Percentiles rank a stretch among this genome's conserved stretches.
Evolutionary conservation across 495 filamentous ascomycete species (phyloP).

Genomic region (Astrothelium subdiscretum): DNA sequence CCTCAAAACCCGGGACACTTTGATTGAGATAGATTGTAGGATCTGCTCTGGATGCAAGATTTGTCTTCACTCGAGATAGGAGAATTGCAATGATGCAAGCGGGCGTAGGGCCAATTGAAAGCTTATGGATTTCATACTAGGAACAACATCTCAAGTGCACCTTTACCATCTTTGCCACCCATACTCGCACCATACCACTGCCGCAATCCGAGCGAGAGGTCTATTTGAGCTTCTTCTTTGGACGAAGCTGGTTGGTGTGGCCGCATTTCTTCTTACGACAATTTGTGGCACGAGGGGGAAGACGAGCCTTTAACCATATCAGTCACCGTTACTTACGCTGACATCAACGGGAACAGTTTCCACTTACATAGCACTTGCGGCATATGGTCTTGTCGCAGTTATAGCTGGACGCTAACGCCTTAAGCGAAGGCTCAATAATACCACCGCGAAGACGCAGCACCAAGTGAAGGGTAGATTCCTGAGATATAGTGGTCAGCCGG

Average conservation of each 20-base stretch:
- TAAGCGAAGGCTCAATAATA: slow-evolving; percentile 98
- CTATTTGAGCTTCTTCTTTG: slow-evolving; percentile 99
- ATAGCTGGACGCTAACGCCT: slow-evolving; percentile 96
- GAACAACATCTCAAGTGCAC: background rate
- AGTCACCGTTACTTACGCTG: background rate
- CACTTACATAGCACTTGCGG: slow-evolving; percentile 96
- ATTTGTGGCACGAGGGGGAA: slow-evolving; percentile 97
- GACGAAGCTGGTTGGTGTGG: slow-evolving; percentile 98
- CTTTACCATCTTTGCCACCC: background rate
- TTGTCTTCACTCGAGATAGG: too few species aligned
- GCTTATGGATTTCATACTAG: background rate
- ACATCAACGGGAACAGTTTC: background rate
- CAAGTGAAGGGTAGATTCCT: slow-evolving; percentile 98
- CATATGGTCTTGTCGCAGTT: slow-evolving; percentile 99
- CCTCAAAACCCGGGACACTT: too few species aligned
- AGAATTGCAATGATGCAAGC: background rate
- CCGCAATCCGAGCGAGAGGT: slow-evolving; percentile 28
- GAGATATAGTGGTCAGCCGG: slow-evolving; percentile 20
- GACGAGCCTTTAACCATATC: slow-evolving; percentile 55
- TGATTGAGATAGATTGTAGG: too few species aligned
- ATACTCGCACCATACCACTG: background rate
- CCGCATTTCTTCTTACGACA: slow-evolving; percentile 99
- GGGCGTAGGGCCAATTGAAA: background rate
- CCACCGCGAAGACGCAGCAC: slow-evolving; percentile 98
- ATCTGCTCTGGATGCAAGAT: too few species aligned